Evolutionary conservation across 2,329 filamentous ascomycete genomes (phyloP), one percentile per base, ranked within the genome.

Genomic region (Teratosphaeria zuluensis): DNA sequence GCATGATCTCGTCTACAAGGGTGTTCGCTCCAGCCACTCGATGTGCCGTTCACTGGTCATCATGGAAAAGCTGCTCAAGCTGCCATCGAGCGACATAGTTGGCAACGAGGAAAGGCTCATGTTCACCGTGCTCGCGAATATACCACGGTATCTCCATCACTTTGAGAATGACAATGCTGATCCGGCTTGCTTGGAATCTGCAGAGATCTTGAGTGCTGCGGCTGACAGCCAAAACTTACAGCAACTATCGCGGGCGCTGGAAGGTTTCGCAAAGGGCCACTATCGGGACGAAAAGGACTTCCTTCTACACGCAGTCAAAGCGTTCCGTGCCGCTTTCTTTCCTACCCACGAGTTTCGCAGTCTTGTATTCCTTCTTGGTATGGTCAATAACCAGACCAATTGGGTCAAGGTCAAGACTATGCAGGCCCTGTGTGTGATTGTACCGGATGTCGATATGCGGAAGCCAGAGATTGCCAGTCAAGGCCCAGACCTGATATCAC

Each of bases 371-470:
- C 77, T 97, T 51, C 89, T 97, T 74, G 91, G 94, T 1, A 81
- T 96, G 54, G 79, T 99, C 56, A 96, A 92, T 14, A 99, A 99
- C 69, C 87, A 86, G 35, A 82, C 87, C 0, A 82, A 89, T 2
- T 96, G 91, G 89, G 89, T 97, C 73, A 95, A 95, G 71, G 79
- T 92, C 51, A 92, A 94, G 76, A 91, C 89, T 0, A 95, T 99
- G 89, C 87, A 90, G 61, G 85, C 97, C 12, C 82, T 99, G 0
- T 89, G 89, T 68, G 82, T 89, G 21, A 78, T 96, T 60, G 88
- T 99, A 53, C 90, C 91, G 0, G 87, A 92, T 56, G 88, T 96
- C 33, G 92, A 99, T 69, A 95, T 97, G 88, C 86, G 87, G 58
- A 92, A 92, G 66, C 85, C 88, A 0, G 92, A 96, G 64, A 89